Percentiles rank a stretch among this genome's conserved stretches.
phyloP scores from a whole-genome alignment of 2,329 filamentous ascomycete species.

The Neophaeococcomyces aloes region DNA sequence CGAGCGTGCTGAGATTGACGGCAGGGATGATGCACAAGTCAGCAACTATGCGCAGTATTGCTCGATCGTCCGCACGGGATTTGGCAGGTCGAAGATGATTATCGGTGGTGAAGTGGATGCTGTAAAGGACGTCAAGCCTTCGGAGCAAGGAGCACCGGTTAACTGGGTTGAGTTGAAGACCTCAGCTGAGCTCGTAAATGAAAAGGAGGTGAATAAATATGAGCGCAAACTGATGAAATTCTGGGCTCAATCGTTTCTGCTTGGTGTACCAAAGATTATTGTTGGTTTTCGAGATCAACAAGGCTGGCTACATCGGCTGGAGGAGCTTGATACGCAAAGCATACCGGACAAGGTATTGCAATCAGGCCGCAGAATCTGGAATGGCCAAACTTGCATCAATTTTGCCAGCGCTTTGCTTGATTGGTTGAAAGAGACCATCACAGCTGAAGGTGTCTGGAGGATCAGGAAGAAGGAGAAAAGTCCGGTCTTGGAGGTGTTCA shows the following conservation, averaged over 20 bases:
- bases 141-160: conserved; percentile 53
- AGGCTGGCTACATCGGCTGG: conserved; percentile 60
- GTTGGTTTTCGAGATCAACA: conserved; percentile 71
- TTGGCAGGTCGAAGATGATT: conserved; percentile 64
- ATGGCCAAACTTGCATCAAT: conserved; percentile 88
- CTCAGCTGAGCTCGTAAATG: conserved; percentile 57
- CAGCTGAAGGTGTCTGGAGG: conserved; percentile 65
- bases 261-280: conserved; percentile 84
- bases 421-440: conserved; percentile 53
- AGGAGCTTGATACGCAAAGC: conserved; percentile 68
- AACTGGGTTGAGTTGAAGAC: conserved; percentile 97
- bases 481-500: conserved; percentile 60
- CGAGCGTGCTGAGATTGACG: conserved; percentile 66
- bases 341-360: conserved; percentile 68
- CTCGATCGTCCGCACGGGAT: conserved; percentile 78
- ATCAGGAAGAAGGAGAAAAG: conserved; percentile 57
- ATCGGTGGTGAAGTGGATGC: conserved; percentile 92
- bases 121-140: conserved; percentile 79
- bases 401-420: conserved; percentile 69
- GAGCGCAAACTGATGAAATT: conserved; percentile 88
- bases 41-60: conserved; percentile 94
- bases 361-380: conserved; percentile 61
- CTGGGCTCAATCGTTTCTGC: conserved; percentile 91
- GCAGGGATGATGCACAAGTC: conserved; percentile 58
- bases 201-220: conserved; percentile 62